Base-by-base conservation (phyloP, 257 asterid species). In the Solanum chmielewskii region DNA sequence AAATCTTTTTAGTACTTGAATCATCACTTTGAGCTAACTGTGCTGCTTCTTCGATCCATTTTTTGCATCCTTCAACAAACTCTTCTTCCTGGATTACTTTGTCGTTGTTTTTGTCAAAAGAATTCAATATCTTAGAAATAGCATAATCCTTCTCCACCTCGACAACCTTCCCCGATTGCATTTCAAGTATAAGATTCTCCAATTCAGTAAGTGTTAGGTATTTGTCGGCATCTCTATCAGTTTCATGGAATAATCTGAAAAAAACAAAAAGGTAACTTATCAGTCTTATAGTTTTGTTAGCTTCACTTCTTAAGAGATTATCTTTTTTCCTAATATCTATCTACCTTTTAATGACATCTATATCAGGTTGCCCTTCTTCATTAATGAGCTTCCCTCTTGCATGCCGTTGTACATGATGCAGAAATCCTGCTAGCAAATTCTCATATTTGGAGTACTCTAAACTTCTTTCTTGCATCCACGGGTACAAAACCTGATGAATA, bases 381-480 rank as follows among this genome's bases (percentile, higher is more conserved):
- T 89, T 90, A 49, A 92, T 85, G 59, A 89, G 92, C 81, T 88
- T 90, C 90, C 86, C 92, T 73, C 87, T 86, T 15, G 92, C 92
- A 15, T 90, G 91, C 87, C 91, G 88, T 45, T 88, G 92, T n/a
- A 90, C 92, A 70, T 90, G 92, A 82, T 91, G 88, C 71, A 91
- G 69, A 85, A 91, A 91, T 66, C 92, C 93, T 6, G 91, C 89
- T 7, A 91, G 89, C 89, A 91, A 87, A 87, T 87, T 91, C 85
- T 92, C 93, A 27, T 91, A 91, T 83, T 90, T 92, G 16, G 92
- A 88, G 82, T 91, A 93, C 83, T 92, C 91, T 85, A 93, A 92
- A 73, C 93, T 90, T 86, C 94, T 89, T 35, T 88, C 89, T 80
- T 93, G 94, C 59, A 93, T 91, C 96, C 94, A 90, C 12, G 96